Conservation (phyloP, 441 rosid genomes). For the Breynia disticha region DNA sequence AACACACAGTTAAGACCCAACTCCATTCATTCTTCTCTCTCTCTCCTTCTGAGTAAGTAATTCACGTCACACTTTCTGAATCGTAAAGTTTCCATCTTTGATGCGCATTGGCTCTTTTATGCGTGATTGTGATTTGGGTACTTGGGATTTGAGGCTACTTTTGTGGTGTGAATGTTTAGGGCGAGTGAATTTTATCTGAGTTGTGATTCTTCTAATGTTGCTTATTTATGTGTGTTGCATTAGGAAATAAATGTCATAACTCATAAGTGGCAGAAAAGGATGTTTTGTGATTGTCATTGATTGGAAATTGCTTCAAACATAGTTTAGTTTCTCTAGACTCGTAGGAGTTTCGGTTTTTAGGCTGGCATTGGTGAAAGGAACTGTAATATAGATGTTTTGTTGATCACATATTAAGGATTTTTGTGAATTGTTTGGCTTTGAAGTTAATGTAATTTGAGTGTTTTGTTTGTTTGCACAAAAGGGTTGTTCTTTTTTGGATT, state of each 20-base stretch:
- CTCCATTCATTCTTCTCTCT: neutral
- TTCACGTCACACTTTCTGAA: neutral
- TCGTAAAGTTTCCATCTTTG: slow-evolving; percentile 6
- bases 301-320: too few relatives aligned
- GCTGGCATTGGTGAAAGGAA: too few relatives aligned
- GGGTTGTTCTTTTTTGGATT: slow-evolving; percentile 1
- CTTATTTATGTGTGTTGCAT: neutral
- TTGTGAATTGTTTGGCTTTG: neutral
- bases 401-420: too few relatives aligned
- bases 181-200: slow-evolving; percentile 9
- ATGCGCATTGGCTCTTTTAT: neutral
- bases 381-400: too few relatives aligned
- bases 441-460: neutral
- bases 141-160: slow-evolving; percentile 1
- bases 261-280: neutral
- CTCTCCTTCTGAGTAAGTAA: neutral
- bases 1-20: neutral
- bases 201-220: neutral
- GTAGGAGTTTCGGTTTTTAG: too few relatives aligned
- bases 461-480: neutral
- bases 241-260: neutral
- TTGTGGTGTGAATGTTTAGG: slow-evolving; percentile 1
- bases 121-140: slow-evolving; percentile 5
- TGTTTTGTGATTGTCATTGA: too few relatives aligned
- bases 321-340: too few relatives aligned